Evolutionary conservation across 1,284 basidiomycete species (phyloP).

Genomic region (Sporisorium reilianum): DNA sequence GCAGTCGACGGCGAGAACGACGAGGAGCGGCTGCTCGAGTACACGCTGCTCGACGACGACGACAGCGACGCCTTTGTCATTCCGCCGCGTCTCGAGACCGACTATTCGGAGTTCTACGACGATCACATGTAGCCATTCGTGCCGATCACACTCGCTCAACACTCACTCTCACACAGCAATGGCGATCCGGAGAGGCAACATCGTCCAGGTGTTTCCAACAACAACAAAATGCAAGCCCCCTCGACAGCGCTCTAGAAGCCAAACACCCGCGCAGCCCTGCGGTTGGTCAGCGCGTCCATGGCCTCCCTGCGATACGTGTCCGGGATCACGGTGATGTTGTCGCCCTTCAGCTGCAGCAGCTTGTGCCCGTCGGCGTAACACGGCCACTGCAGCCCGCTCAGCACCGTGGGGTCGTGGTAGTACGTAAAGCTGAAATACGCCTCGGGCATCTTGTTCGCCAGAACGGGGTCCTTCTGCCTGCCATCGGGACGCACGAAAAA

Average conservation of each 20-base stretch:
- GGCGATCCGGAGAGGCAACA: not conserved
- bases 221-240: constrained; percentile 29
- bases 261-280: constrained; percentile 21
- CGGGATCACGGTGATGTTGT: constrained; percentile 31
- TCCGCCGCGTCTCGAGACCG: constrained; percentile 57
- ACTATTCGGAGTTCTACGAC: constrained; percentile 42
- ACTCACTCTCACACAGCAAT: not conserved
- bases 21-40: constrained; percentile 17
- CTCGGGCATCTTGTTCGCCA: constrained; percentile 27
- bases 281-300: constrained; percentile 36
- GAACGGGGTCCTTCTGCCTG: constrained; percentile 21
- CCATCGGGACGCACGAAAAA: constrained; percentile 29
- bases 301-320: constrained; percentile 46
- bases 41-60: constrained; percentile 50
- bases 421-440: constrained; percentile 39
- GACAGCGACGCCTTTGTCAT: constrained; percentile 51
- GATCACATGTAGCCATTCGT: constrained; percentile 22
- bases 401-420: constrained; percentile 34
- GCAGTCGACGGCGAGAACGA: not conserved
- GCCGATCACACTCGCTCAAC: not conserved
- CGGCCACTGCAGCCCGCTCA: constrained; percentile 31
- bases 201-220: not conserved
- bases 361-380: constrained; percentile 11
- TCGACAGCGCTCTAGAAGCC: constrained; percentile 36
- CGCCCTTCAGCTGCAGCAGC: constrained; percentile 44